Base-by-base conservation (phyloP, 1,284 basidiomycete species). In the Leccinum discolor region DNA sequence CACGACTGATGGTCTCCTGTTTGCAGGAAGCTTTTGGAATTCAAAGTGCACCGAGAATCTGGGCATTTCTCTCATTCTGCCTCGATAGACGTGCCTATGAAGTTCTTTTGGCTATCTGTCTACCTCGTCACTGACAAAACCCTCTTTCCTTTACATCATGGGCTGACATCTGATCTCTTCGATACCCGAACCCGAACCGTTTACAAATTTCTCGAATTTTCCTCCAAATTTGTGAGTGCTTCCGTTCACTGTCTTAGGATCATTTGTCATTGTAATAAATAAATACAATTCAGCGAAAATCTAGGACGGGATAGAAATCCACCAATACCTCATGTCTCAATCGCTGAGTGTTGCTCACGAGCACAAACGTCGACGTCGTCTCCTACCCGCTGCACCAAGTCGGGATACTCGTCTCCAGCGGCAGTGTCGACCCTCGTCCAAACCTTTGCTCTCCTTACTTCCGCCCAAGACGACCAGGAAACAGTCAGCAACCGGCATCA, bases 151-250 rank as follows among this genome's bases (percentile, higher is more conserved):
- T 12, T 60, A 65, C 35, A 21, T 61, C 23, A 7, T 14, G 26
- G 26, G 26, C 42, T 44, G 38, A 23, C 10, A 40, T 54, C 32
- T 65, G 47, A 14, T 38, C 12, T 66, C 23, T 68, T 66, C 38
- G 66, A 66, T n/a, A 66, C 47, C 14, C 62, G 54, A 66, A 67
- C 60, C n/a, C 61, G 61, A 42, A 16, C 8, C 38, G 67, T 67
- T 35, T 66, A 66, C 42, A 62, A 54, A 12, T 59, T 66, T 14
- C 64, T 64, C 12, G 32, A 38, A 40, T 50, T 32, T 21, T 2
- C 8, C 64, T 60, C 63, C 5, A 32, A 10, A n/a, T 2, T 60
- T n/a, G 65, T 67, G 64, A 42, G 66, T 42, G 3, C 11, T 42
- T 16, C 42, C 16, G 4, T 26, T 26, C 26, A 23, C 38, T 38